Percentiles rank a stretch among this genome's conserved stretches.
Evolutionary conservation across 2,329 filamentous ascomycete genomes (phyloP).

Genomic region (Colletotrichum incanum): DNA sequence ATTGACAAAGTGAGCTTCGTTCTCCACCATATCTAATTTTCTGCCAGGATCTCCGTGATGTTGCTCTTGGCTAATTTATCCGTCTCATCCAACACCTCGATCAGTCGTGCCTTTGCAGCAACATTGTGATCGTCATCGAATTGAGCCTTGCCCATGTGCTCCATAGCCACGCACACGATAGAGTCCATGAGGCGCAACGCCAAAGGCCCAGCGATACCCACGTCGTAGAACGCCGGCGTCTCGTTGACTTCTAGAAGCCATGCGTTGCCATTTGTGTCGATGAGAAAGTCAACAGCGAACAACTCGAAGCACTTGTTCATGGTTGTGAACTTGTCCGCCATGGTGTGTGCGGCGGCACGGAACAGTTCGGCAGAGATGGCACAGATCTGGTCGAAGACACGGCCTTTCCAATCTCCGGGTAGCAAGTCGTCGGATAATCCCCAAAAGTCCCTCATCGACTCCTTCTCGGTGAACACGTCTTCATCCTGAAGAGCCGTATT

Average conservation of each 20-base stretch:
- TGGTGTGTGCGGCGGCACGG: constrained; percentile 53
- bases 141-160: constrained; percentile 51
- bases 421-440: constrained; percentile 49
- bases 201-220: constrained; percentile 53
- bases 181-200: constrained; percentile 55
- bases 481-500: constrained; percentile 57
- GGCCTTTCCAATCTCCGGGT: constrained; percentile 51
- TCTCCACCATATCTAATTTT: constrained; percentile 33
- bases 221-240: constrained; percentile 56
- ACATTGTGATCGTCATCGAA: constrained; percentile 38
- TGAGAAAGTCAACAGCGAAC: constrained; percentile 55
- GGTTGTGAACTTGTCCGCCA: constrained; percentile 57
- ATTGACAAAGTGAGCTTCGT: not conserved
- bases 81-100: constrained; percentile 50
- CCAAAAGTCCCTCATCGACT: constrained; percentile 57
- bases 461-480: constrained; percentile 50
- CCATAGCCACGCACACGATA: constrained; percentile 52
- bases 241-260: constrained; percentile 58
- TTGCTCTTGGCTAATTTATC: constrained; percentile 49
- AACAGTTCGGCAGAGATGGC: constrained; percentile 53
- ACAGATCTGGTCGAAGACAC: constrained; percentile 55
- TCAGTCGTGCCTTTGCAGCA: constrained; percentile 44
- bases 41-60: constrained; percentile 48
- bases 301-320: constrained; percentile 57
- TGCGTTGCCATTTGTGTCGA: constrained; percentile 51